Percentiles rank a stretch among this genome's conserved stretches.
Evolutionary conservation across 352 stramenopile genomes (phyloP).

Genomic region (Phytophthora lateralis): DNA sequence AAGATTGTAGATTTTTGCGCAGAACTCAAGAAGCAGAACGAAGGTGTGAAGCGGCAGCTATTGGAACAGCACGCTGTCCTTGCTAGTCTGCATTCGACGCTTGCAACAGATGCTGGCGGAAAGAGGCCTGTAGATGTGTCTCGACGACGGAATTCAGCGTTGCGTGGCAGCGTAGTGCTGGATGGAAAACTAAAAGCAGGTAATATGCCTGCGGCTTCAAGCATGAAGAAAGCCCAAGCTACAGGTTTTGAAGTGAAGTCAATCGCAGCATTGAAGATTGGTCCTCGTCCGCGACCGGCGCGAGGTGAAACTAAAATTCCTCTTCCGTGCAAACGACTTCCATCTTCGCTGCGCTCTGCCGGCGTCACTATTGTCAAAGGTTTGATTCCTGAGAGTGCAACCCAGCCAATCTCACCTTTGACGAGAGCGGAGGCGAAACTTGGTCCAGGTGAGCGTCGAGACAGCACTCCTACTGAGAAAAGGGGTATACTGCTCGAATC

Average conservation of each 20-base stretch:
- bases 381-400: neutral
- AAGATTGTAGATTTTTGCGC: conserved; percentile 66
- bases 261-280: neutral
- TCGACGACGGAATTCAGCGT: conserved; percentile 1
- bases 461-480: neutral
- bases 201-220: neutral
- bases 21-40: conserved; percentile 62
- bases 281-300: conserved; percentile 24
- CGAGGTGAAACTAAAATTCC: conserved; percentile 45
- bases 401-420: neutral
- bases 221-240: neutral
- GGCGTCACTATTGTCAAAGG: conserved; percentile 22
- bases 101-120: conserved; percentile 5
- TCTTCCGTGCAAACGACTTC: conserved; percentile 15
- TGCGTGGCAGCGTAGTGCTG: conserved; percentile 1
- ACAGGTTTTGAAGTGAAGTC: conserved; percentile 2
- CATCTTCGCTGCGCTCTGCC: conserved; percentile 13
- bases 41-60: conserved; percentile 60
- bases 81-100: conserved; percentile 32
- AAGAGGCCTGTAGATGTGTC: neutral
- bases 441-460: neutral
- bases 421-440: conserved; percentile 6
- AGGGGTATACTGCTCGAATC: neutral
- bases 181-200: neutral
- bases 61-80: conserved; percentile 52